Base-by-base conservation (phyloP, 768 basidiomycete genomes). In the Boletellus ananiceps region DNA sequence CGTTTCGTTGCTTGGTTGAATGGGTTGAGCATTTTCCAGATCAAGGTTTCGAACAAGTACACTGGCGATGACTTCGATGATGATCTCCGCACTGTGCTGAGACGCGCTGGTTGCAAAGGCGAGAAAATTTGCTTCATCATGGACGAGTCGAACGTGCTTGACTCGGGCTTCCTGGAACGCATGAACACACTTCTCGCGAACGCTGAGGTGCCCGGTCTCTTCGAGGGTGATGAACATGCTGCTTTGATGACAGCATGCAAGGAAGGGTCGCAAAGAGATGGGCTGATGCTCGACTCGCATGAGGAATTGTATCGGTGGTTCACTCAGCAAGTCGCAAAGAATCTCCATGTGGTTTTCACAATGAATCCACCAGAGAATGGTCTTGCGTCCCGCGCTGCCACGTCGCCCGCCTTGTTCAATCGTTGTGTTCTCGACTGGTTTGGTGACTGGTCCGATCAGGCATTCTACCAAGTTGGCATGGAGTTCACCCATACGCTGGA, bases 1-100 rank as follows among this genome's bases (percentile, higher is more conserved):
- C 86, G 96, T 40, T 99, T 99, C 66, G 96, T 99, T 23, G 96
- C 96, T 0, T 99, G 96, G 96, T 97, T 99, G 86, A 99, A 99
- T 60, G 96, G 96, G 38, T 74, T 99, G 46, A 96, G 90, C 64
- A 94, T 99, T 57, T 99, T 96, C 80, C 96, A 99, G 67, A 96
- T 99, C 78, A 98, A 98, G 66, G 96, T 98, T 4, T 97, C 95
- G 19, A 99, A 98, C 75, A 95, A 93, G 66, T 99, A 99, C 66
- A 96, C 93, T 2, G 94, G 91, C 19, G 94, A 95, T 14, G 96
- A 99, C 67, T 99, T 99, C 59, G 96, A 99, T 57, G 95, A 99
- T 56, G 96, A 99, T 67, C 76, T 99, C 39, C 84, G 96, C 36
- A 90, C 84, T 0, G 96, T 99, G 5, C 83, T 99, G 33, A 90